A percentile compares a stretch with the other conserved stretches of the same genome.
These are phyloP conservation scores for Globisporangium echinulatum DNA, from an alignment of 352 stramenopile species.

Conservation along the genomic window DNA sequence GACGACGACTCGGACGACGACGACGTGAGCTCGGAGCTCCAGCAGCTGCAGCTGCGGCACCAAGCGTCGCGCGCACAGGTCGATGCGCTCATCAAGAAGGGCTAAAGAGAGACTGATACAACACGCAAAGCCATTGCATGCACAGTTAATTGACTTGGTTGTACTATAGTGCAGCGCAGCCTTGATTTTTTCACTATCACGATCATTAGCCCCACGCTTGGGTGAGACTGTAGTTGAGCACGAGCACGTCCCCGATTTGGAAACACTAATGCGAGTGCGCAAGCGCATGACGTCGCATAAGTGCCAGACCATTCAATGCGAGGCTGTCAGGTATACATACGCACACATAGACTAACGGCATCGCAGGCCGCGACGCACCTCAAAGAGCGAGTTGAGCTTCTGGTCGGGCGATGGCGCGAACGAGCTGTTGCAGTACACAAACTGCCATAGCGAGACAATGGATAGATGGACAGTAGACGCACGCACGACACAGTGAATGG, in stretches of 20 bases:
- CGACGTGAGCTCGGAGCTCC: constrained; percentile 52
- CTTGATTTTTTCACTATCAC: too few species aligned
- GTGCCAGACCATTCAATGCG: too few species aligned
- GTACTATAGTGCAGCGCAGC: not conserved
- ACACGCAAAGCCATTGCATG: too few species aligned
- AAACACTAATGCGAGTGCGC: constrained; percentile 42
- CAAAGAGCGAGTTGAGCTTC: constrained; percentile 65
- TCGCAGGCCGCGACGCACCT: constrained; percentile 25
- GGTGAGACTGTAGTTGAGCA: constrained; percentile 85
- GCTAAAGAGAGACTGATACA: not conserved
- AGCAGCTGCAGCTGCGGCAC: constrained; percentile 63
- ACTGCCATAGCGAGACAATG: constrained; percentile 21
- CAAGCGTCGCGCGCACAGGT: constrained; percentile 68
- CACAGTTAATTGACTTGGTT: not conserved
- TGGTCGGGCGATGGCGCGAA: constrained; percentile 82
- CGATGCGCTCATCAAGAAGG: constrained; percentile 53
- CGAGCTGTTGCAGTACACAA: constrained; percentile 86
- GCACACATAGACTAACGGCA: not conserved
- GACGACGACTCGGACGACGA: constrained; percentile 61
- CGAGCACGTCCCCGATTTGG: constrained; percentile 66
- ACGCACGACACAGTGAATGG: too few species aligned
- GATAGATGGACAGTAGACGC: too few species aligned
- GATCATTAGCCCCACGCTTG: constrained; percentile 67
- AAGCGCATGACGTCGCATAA: not conserved
- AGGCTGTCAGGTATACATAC: too few species aligned